Evolutionary conservation across 2,329 filamentous ascomycete species (phyloP).

Genomic region (Hypoxylon sp.): DNA sequence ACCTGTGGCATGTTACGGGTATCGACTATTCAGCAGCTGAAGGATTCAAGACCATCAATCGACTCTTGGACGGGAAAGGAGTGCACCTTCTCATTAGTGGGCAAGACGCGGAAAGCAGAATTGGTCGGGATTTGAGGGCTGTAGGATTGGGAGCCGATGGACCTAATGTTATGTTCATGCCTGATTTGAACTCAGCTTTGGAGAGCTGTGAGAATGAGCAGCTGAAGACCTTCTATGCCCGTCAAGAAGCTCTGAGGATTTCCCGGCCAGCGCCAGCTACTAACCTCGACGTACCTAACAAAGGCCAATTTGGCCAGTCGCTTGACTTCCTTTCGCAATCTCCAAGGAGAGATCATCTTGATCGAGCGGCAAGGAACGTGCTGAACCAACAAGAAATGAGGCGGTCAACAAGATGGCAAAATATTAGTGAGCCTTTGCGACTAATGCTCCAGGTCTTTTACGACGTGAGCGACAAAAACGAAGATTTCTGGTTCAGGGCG

Average conservation of each 20-base stretch:
- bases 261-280: slow-evolving; percentile 60
- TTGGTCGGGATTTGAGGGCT: slow-evolving; percentile 84
- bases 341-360: slow-evolving; percentile 82
- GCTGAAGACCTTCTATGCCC: slow-evolving; percentile 82
- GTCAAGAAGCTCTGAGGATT: slow-evolving; percentile 72
- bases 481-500: slow-evolving; percentile 94
- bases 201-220: slow-evolving; percentile 97
- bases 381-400: slow-evolving; percentile 76
- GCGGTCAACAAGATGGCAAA: slow-evolving; percentile 79
- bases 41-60: slow-evolving; percentile 92
- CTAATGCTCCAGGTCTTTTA: slow-evolving; percentile 97
- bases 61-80: slow-evolving; percentile 81
- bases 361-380: slow-evolving; percentile 82
- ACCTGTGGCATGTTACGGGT: slow-evolving; percentile 90
- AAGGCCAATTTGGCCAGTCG: slow-evolving; percentile 50
- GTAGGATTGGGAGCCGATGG: slow-evolving; percentile 84
- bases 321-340: slow-evolving; percentile 75
- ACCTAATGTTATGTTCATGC: slow-evolving; percentile 83
- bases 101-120: slow-evolving; percentile 79
- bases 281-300: slow-evolving; percentile 65
- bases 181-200: slow-evolving; percentile 91
- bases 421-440: slow-evolving; percentile 90
- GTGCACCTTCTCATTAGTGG: slow-evolving; percentile 88
- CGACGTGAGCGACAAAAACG: slow-evolving; percentile 85
- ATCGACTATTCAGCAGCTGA: slow-evolving; percentile 97